These are phyloP conservation scores for Poa pratensis DNA, from an alignment of 176 grass and related monocot species.

Conservation along the genomic window DNA sequence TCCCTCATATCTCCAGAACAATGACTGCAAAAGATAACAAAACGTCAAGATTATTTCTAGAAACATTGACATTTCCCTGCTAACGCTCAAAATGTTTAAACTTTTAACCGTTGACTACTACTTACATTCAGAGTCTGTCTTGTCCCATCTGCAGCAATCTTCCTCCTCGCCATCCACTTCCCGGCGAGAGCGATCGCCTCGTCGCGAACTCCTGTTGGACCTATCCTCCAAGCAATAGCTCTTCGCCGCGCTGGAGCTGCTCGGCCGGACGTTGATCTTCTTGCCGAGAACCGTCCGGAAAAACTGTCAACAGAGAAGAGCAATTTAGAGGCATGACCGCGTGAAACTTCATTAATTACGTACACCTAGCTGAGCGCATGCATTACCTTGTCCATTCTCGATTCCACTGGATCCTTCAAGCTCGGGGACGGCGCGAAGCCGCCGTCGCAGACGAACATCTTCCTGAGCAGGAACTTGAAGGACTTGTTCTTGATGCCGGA, in stretches of 20 bases:
- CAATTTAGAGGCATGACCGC: background rate
- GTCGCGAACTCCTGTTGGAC: conserved; percentile 20
- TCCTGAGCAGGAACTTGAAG: conserved; percentile 77
- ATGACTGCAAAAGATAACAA: conserved; percentile 55
- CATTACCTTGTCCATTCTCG: conserved; percentile 84
- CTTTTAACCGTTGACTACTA: background rate
- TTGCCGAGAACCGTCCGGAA: conserved; percentile 60
- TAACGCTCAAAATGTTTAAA: background rate
- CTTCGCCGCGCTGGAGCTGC: conserved; percentile 10
- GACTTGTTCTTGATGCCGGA: conserved; percentile 59
- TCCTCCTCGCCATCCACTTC: conserved; percentile 42
- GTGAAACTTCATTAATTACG: background rate
- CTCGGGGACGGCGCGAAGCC: conserved; percentile 51
- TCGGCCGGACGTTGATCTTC: conserved; percentile 56
- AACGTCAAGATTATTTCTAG: background rate
- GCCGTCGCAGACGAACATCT: conserved; percentile 69
- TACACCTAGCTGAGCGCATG: background rate
- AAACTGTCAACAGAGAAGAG: conserved; percentile 41
- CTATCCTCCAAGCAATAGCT: conserved; percentile 61
- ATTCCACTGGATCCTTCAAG: conserved; percentile 69
- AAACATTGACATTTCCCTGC: background rate
- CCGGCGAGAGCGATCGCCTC: background rate
- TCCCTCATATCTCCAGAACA: conserved; percentile 80
- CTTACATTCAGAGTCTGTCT: conserved; percentile 96
- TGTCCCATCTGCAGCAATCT: conserved; percentile 72